phyloP scores from a whole-genome alignment of 345 rosid genomes.

The Euphorbia lathyris region DNA sequence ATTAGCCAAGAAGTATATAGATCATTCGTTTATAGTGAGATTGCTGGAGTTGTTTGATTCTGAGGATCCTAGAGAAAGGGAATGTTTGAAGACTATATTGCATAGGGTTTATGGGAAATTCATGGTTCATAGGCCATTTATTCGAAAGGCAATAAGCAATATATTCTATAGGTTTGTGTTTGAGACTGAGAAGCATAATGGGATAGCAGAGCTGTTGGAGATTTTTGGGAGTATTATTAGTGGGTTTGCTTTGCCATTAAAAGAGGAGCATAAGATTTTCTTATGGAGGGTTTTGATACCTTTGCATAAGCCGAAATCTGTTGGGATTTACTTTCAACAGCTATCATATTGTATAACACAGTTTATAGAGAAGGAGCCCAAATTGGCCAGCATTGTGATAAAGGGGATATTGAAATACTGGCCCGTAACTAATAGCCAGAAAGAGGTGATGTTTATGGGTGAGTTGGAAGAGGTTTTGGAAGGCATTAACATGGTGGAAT shows the following conservation, averaged over 20 bases:
- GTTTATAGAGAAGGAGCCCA: constrained; percentile 85
- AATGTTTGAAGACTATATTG: constrained; percentile 68
- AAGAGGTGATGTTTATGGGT: constrained; percentile 83
- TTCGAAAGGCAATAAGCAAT: constrained; percentile 70
- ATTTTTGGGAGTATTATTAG: constrained; percentile 78
- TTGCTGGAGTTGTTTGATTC: constrained; percentile 78
- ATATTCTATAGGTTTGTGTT: constrained; percentile 70
- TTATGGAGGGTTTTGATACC: constrained; percentile 80
- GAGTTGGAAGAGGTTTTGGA: constrained; percentile 86
- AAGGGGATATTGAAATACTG: constrained; percentile 74
- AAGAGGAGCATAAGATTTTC: constrained; percentile 92
- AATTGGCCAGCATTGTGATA: constrained; percentile 55
- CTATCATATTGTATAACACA: constrained; percentile 68
- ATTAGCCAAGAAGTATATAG: constrained; percentile 74
- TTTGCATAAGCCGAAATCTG: constrained; percentile 75
- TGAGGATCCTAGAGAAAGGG: constrained; percentile 84
- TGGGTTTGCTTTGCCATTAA: constrained; percentile 82
- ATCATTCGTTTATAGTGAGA: constrained; percentile 73
- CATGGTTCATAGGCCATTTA: constrained; percentile 87
- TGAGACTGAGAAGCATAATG: constrained; percentile 78
- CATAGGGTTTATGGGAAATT: constrained; percentile 79
- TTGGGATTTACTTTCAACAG: constrained; percentile 78
- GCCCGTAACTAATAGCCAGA: constrained; percentile 85
- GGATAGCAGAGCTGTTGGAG: constrained; percentile 82
- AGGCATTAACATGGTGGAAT: constrained; percentile 63